Conservation (phyloP, 306 rosid genomes). For the Fragaria nilgerrensis region DNA sequence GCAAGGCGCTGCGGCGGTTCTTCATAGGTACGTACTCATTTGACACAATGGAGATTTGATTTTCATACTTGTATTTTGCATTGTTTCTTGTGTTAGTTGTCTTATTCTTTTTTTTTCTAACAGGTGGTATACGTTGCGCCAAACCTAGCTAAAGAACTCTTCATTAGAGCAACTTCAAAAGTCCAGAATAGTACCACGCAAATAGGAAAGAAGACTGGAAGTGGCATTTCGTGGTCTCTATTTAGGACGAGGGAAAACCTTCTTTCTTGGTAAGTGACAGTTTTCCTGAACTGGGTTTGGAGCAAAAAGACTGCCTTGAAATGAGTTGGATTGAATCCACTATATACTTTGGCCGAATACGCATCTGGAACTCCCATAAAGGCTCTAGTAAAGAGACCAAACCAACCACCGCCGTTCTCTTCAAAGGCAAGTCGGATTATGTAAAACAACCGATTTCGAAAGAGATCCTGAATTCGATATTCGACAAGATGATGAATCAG, state of each 20-base stretch:
- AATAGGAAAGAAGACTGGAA: neutral
- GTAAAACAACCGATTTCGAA: conserved; percentile 23
- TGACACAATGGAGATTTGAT: too few relatives aligned
- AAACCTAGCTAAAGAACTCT: conserved; percentile 19
- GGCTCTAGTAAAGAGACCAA: neutral
- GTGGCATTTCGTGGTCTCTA: conserved; percentile 6
- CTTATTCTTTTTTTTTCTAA: neutral
- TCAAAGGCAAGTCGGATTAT: conserved; percentile 17
- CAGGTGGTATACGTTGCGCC: conserved; percentile 24
- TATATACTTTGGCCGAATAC: neutral
- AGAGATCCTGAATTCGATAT: neutral
- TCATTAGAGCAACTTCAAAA: conserved; percentile 1
- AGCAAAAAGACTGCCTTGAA: neutral
- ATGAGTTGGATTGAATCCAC: conserved; percentile 22
- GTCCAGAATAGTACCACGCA: neutral
- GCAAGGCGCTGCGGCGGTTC: conserved; percentile 45
- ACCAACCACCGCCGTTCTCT: neutral
- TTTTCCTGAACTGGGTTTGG: conserved; percentile 9
- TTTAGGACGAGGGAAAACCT: neutral
- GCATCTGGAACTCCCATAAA: neutral
- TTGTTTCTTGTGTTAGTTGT: neutral
- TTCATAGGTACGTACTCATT: neutral
- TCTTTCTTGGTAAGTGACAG: conserved; percentile 1
- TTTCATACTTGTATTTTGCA: too few relatives aligned
- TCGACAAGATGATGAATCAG: neutral